Evolutionary conservation across 805 yeast genomes (phyloP).

Genomic region (Myxozyma vanderwaltii): DNA sequence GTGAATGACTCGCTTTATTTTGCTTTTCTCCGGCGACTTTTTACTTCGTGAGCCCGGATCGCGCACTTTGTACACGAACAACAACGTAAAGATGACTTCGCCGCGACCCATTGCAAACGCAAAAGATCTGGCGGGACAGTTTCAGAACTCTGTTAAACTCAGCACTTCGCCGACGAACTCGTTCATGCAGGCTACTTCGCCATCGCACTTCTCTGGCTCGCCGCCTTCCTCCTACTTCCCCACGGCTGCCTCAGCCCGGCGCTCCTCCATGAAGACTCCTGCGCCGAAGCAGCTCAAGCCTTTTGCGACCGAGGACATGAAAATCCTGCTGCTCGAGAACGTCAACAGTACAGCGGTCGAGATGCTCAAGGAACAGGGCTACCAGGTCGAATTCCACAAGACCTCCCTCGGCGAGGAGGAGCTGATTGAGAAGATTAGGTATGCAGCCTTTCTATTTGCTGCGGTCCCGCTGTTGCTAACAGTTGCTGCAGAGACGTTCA

Average conservation of each 20-base stretch:
- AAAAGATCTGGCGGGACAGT: slow-evolving; percentile 19
- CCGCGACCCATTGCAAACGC: slow-evolving; percentile 23
- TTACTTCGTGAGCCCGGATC: too few relatives aligned
- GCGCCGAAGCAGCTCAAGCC: slow-evolving; percentile 76
- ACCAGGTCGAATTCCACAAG: slow-evolving; percentile 94
- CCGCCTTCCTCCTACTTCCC: slow-evolving; percentile 33
- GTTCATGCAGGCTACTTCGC: slow-evolving; percentile 28
- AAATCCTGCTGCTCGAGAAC: slow-evolving; percentile 86
- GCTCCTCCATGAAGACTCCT: slow-evolving; percentile 29
- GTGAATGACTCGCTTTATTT: too few relatives aligned
- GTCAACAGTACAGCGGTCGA: slow-evolving; percentile 90
- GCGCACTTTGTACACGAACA: too few relatives aligned
- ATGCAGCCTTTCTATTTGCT: neutral
- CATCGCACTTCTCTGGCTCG: slow-evolving; percentile 29
- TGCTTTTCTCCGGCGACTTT: too few relatives aligned
- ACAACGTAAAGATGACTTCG: slow-evolving; percentile 22
- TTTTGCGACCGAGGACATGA: slow-evolving; percentile 92
- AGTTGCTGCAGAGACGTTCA: slow-evolving; percentile 61
- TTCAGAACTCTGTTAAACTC: slow-evolving; percentile 30
- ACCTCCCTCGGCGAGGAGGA: slow-evolving; percentile 88
- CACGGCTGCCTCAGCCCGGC: slow-evolving; percentile 10
- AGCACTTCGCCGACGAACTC: slow-evolving; percentile 32
- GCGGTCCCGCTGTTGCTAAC: neutral
- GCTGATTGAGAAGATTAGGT: slow-evolving; percentile 84
- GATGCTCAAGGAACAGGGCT: slow-evolving; percentile 85